These are phyloP conservation scores for Chaetomiaceae sp. DNA, from an alignment of 2,329 filamentous ascomycete genomes.

Conservation along the genomic window DNA sequence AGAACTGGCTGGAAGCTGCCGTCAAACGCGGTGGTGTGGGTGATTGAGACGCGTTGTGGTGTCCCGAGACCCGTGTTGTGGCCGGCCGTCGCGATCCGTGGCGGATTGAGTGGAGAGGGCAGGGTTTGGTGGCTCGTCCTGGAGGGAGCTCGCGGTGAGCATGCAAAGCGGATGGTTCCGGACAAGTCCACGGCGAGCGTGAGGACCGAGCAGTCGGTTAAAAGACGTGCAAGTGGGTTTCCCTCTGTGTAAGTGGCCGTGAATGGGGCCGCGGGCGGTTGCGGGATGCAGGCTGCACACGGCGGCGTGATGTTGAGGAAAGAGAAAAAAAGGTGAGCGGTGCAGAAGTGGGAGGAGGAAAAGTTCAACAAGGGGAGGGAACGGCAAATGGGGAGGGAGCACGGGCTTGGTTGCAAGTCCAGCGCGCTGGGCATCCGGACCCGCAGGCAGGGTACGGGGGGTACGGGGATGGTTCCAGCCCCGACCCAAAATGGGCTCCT, in stretches of 20 bases:
- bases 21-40: constrained; percentile 15
- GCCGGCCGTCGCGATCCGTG: constrained; percentile 22
- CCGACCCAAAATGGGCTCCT: constrained; percentile 28
- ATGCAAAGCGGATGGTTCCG: constrained; percentile 21
- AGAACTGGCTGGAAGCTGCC: not conserved
- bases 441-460: constrained; percentile 24
- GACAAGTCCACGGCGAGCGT: not conserved
- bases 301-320: constrained; percentile 12
- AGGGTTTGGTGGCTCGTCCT: constrained; percentile 21
- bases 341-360: constrained; percentile 27
- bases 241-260: constrained; percentile 4
- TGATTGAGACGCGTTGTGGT: constrained; percentile 28
- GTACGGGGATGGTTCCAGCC: constrained; percentile 23
- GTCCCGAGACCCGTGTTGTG: constrained; percentile 22
- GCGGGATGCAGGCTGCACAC: constrained; percentile 8
- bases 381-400: constrained; percentile 29
- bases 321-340: constrained; percentile 2
- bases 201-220: no score
- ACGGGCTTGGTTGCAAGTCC: constrained; percentile 14
- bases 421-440: constrained; percentile 23
- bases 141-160: constrained; percentile 1
- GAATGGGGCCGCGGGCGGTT: not conserved
- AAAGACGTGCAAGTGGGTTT: constrained; percentile 10
- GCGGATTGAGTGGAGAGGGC: constrained; percentile 23
- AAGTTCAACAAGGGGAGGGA: constrained; percentile 31